Evolutionary conservation across 192 early-diverging fungal species (phyloP).

Genomic region (Coemansia sp.): DNA sequence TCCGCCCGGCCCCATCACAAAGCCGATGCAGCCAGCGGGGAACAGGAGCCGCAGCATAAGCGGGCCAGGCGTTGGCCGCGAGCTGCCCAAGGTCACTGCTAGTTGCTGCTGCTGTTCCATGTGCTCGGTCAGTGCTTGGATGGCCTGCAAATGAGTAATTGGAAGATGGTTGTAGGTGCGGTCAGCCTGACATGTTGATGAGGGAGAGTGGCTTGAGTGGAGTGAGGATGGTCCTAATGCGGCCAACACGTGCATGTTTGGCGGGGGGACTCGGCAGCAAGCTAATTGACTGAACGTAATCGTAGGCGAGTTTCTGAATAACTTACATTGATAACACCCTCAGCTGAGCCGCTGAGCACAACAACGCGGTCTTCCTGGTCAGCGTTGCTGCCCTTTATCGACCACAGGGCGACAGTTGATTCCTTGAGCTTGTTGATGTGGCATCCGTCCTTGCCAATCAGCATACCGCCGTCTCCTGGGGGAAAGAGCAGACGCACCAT

Average conservation of each 20-base stretch:
- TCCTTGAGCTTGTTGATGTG: constrained; percentile 51
- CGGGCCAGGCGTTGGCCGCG: neutral
- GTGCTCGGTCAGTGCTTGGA: constrained; percentile 32
- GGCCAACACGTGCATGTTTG: neutral
- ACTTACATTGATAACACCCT: constrained; percentile 38
- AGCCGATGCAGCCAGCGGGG: constrained; percentile 28
- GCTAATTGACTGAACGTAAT: neutral
- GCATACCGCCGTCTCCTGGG: constrained; percentile 41
- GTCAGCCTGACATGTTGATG: neutral
- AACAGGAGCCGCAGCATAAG: constrained; percentile 34
- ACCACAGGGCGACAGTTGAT: constrained; percentile 27
- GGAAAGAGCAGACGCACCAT: constrained; percentile 34
- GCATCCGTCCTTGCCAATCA: constrained; percentile 47
- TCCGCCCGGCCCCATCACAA: constrained; percentile 31
- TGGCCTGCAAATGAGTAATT: constrained; percentile 21
- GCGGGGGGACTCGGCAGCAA: neutral
- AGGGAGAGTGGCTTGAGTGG: neutral
- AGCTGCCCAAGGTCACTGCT: neutral
- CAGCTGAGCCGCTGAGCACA: constrained; percentile 21
- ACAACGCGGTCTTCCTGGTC: constrained; percentile 38
- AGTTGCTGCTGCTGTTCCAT: constrained; percentile 19
- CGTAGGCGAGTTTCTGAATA: neutral
- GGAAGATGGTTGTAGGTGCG: neutral
- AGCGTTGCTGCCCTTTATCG: constrained; percentile 23
- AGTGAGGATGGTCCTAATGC: neutral